These are phyloP conservation scores for Phialophora expanda DNA, from an alignment of 2,329 filamentous ascomycete species.

Conservation along the genomic window DNA sequence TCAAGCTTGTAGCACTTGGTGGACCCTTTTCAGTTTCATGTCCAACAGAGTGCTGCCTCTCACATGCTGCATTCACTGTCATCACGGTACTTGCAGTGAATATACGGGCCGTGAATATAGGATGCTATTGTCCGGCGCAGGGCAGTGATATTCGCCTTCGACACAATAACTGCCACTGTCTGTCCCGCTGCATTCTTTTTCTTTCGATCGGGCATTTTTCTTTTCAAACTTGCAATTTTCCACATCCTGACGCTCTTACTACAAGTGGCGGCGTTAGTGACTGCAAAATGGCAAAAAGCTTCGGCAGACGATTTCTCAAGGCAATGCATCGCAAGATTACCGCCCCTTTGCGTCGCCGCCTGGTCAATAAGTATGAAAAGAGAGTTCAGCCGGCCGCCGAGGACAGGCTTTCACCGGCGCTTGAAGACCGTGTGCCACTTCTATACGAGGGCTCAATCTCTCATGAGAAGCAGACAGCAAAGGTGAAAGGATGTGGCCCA, in stretches of 20 bases:
- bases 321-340: neutral
- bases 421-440: neutral
- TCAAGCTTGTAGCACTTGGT: neutral
- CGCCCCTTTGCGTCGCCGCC: neutral
- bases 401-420: neutral
- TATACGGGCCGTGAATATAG: neutral
- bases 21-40: neutral
- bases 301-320: neutral
- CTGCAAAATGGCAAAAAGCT: neutral
- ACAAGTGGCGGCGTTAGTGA: neutral
- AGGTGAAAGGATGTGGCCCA: neutral
- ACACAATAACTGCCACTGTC: neutral
- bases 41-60: neutral
- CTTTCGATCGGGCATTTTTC: neutral
- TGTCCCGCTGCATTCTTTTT: neutral
- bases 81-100: neutral
- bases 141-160: neutral
- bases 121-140: neutral
- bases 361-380: neutral
- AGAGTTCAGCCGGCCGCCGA: neutral
- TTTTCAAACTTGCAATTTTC: neutral
- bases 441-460: neutral
- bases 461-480: neutral
- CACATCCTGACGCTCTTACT: neutral
- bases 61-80: neutral